These are phyloP conservation scores for Conringia planisiliqua DNA, from an alignment of 345 rosid genomes.

Conservation along the genomic window DNA sequence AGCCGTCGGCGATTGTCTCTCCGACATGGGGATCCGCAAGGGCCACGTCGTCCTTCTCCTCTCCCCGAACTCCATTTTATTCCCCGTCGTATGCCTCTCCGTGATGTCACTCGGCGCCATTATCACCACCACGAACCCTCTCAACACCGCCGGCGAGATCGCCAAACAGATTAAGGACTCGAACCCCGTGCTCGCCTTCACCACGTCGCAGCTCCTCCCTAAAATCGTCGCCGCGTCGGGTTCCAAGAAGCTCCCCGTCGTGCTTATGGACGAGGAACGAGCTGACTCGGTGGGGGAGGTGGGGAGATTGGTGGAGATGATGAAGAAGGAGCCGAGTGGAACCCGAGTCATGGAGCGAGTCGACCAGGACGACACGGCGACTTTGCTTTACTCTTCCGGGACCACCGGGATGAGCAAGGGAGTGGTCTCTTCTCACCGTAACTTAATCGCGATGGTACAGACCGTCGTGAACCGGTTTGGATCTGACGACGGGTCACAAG, in stretches of 20 bases:
- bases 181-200: constrained; percentile 68
- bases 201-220: constrained; percentile 53
- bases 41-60: constrained; percentile 81
- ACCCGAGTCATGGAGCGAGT: constrained; percentile 60
- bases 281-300: neutral
- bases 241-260: constrained; percentile 40
- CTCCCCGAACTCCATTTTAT: constrained; percentile 80
- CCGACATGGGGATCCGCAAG: constrained; percentile 70
- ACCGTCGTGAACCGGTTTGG: constrained; percentile 37
- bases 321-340: constrained; percentile 38
- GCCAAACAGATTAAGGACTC: constrained; percentile 74
- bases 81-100: constrained; percentile 90
- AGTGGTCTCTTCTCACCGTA: constrained; percentile 76
- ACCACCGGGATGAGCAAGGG: constrained; percentile 93
- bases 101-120: constrained; percentile 92
- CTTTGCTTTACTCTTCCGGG: constrained; percentile 90
- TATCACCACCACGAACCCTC: constrained; percentile 92
- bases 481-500: constrained; percentile 42
- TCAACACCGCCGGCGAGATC: constrained; percentile 77
- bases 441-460: constrained; percentile 53
- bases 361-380: constrained; percentile 75
- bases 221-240: constrained; percentile 40
- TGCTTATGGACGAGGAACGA: constrained; percentile 51
- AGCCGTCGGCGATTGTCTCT: constrained; percentile 55
- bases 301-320: constrained; percentile 48